Percentiles rank a stretch among this genome's conserved stretches.
phyloP scores from a whole-genome alignment of 192 early-diverging fungal species.

The Umbelopsis sp. region DNA sequence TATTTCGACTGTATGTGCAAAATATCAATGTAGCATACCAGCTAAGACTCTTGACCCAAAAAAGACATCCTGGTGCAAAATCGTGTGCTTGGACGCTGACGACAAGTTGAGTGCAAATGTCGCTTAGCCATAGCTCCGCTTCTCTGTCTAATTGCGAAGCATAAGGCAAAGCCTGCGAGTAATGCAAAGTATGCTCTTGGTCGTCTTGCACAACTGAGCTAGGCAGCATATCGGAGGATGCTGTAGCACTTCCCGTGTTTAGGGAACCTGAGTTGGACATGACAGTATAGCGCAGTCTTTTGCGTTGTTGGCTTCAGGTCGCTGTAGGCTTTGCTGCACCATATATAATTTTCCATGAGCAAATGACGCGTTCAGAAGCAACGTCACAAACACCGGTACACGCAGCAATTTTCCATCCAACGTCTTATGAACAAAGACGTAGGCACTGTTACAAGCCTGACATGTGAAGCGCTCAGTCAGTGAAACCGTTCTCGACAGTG shows the following conservation, averaged over 20 bases:
- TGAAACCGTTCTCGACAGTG: too few species aligned
- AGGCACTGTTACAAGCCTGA: not conserved
- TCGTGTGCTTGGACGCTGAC: conserved; percentile 54
- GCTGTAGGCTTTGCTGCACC: too few species aligned
- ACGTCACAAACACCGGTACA: conserved; percentile 2
- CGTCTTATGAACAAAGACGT: not conserved
- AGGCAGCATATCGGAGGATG: conserved; percentile 19
- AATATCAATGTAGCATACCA: conserved; percentile 43
- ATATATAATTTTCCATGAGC: conserved; percentile 1
- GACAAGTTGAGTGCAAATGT: conserved; percentile 51
- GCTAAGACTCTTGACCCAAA: conserved; percentile 62
- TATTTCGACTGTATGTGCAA: not conserved
- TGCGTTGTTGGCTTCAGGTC: not conserved
- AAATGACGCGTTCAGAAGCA: conserved; percentile 19
- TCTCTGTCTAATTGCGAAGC: conserved; percentile 38
- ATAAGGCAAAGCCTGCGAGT: conserved; percentile 46
- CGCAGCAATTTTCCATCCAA: not conserved
- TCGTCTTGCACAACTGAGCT: conserved; percentile 39
- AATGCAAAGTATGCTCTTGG: conserved; percentile 36
- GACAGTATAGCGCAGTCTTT: not conserved
- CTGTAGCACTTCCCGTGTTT: not conserved
- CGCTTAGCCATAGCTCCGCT: conserved; percentile 45
- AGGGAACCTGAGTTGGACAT: conserved; percentile 16
- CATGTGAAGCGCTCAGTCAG: not conserved
- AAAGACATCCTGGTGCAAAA: conserved; percentile 53